These are phyloP conservation scores for Alternaria burnsii DNA, from an alignment of 2,329 filamentous ascomycete species.

Conservation along the genomic window DNA sequence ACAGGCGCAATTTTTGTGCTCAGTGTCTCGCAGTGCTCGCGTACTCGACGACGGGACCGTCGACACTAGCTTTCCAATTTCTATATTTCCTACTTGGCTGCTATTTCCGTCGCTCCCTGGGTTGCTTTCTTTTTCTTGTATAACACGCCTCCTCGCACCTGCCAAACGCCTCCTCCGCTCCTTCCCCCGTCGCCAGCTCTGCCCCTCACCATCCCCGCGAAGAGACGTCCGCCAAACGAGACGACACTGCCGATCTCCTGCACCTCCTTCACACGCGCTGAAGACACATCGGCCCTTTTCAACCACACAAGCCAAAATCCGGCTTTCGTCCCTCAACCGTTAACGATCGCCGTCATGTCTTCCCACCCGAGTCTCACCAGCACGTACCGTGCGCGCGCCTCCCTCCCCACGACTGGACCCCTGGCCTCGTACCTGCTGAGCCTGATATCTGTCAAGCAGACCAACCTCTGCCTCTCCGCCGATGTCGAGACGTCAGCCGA, in stretches of 20 bases:
- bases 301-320: background rate
- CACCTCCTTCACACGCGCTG: background rate
- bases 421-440: constrained; percentile 59
- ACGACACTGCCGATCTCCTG: background rate
- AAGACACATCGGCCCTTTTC: background rate
- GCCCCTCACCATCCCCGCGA: constrained; percentile 18
- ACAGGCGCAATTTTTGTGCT: constrained; percentile 26
- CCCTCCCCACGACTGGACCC: constrained; percentile 53
- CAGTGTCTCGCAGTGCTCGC: constrained; percentile 2
- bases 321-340: background rate
- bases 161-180: constrained; percentile 2
- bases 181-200: constrained; percentile 8
- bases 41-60: constrained; percentile 10
- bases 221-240: background rate
- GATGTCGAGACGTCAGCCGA: constrained; percentile 65
- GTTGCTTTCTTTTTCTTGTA: constrained; percentile 1
- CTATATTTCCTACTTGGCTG: background rate
- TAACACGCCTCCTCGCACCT: constrained; percentile 3
- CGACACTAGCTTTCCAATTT: background rate
- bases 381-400: constrained; percentile 57
- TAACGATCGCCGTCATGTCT: constrained; percentile 37
- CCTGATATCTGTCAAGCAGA: constrained; percentile 60
- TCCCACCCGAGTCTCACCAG: constrained; percentile 46
- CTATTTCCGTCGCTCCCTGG: background rate
- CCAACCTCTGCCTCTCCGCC: constrained; percentile 64